Evolutionary conservation across 768 basidiomycete genomes (phyloP), one percentile per base, ranked within the genome.

Genomic region (Harrya chromipes): DNA sequence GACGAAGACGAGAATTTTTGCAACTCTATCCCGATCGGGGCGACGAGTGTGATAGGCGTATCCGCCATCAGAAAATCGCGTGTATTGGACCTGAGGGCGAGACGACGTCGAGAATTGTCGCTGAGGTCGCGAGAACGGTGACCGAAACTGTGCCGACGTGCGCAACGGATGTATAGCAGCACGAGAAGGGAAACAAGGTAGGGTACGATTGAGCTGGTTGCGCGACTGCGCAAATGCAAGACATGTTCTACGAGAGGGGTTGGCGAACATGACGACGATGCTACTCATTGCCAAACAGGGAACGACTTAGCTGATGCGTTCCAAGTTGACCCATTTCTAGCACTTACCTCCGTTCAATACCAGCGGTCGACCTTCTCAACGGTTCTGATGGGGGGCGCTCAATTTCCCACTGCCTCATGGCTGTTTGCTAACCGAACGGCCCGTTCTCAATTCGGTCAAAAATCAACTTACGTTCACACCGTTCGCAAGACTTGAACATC

Each of bases 401-500:
- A 16, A 23, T 38, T 52, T 62, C 49, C 52, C 49, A 49, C 26
- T 16, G 49, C 49, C 44, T 58, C 53, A 12, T 49, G 57, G 19
- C 52, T 24, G 12, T 31, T 46, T 42, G 36, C 40, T 52, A 66
- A 49, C 53, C 55, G 56, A 64, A 21, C 55, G 51, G 56, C 42
- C 54, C 59, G 60, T 37, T 3, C 29, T 29, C 11, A 2, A 29
- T 37, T 20, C 49, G 40, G 40, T 21, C 46, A 21, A 34, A 58
- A 56, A 29, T 57, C 64, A 65, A 66, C 64, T 66, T 66, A 55
- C 52, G 52, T 59, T 64, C 54, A 44, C 63, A 53, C 39, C 27
- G 26, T 27, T 27, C 17, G n/a, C 31, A 27, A 6, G 26, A 27
- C 26, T 27, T 10, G 29, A 29, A 53, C 46, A 33, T 52, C 36